Evolutionary conservation across 2,329 filamentous ascomycete genomes (phyloP), one percentile per base, ranked within the genome.

Genomic region (Byssochlamys sp.): DNA sequence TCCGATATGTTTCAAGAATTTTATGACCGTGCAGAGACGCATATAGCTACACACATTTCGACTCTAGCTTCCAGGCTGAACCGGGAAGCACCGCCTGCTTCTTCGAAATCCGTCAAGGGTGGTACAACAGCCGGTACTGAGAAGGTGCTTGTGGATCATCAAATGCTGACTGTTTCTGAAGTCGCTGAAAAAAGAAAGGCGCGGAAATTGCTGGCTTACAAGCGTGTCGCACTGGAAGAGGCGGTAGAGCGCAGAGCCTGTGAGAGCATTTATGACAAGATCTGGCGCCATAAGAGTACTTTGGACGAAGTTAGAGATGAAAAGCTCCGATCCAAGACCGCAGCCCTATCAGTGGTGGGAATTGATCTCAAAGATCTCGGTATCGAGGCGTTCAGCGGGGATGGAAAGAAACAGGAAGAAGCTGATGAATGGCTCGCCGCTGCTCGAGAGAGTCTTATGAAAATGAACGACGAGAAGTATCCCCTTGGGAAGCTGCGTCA

Each of bases 261-360:
- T 68, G 90, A 95, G 69, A 85, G 86, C 55, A 86, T 92, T 52
- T 97, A 97, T 68, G 81, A 86, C 58, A 86, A 88, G 62, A 90
- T 99, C 69, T 99, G 92, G 81, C 85, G 91, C 52, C 94, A 99
- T 71, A 84, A 88, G 59, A 94, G 82, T 69, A 95, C 92, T 0
- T 86, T 97, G 66, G 94, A 99, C 69, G 92, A 96, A 73, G 91
- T 94, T 11, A 84, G 92, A 67, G 94, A 99, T 69, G 91, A 95
- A 67, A 96, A 95, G 70, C 79, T 99, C 54, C 84, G 94, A 29
- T 99, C 94, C 9, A 94, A 95, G 67, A 96, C 91, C 1, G 92
- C 92, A 24, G 91, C 94, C 1, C 76, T 99, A 51, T 83, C 88
- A 2, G 78, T 99, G n/a, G 90, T 99, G 19, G 92, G 91, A 1